Evolutionary conservation across 352 stramenopile species (phyloP).

Genomic region (Phytopythium chamaehyphon): DNA sequence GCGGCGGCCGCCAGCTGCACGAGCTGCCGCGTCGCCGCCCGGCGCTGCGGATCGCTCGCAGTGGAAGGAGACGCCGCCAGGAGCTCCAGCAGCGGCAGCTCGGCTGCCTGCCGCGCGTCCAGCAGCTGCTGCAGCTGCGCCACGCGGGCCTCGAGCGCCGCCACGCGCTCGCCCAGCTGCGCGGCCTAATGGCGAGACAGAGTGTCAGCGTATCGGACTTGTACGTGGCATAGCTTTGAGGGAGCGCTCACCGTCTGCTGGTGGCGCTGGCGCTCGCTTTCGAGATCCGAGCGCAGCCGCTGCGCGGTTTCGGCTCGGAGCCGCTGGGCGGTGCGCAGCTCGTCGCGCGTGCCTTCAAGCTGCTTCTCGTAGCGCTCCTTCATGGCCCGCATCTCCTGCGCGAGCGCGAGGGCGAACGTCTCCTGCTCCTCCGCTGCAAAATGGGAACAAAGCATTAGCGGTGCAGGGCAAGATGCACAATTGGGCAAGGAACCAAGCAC

Average conservation of each 20-base stretch:
- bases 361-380: slow-evolving; percentile 64
- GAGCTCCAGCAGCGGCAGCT: slow-evolving; percentile 38
- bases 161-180: slow-evolving; percentile 40
- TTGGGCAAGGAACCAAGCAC: too few relatives aligned
- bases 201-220: not conserved
- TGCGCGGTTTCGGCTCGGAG: slow-evolving; percentile 40
- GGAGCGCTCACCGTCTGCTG: slow-evolving; percentile 27
- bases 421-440: slow-evolving; percentile 59
- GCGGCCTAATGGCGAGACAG: slow-evolving; percentile 15
- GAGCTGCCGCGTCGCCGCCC: slow-evolving; percentile 20
- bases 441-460: too few relatives aligned
- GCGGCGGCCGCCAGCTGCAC: slow-evolving; percentile 14
- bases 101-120: slow-evolving; percentile 16
- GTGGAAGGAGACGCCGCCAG: too few relatives aligned
- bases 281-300: slow-evolving; percentile 41
- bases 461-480: too few relatives aligned
- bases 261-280: slow-evolving; percentile 40
- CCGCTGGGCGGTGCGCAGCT: slow-evolving; percentile 41
- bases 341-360: slow-evolving; percentile 55
- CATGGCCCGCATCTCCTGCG: slow-evolving; percentile 65
- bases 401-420: slow-evolving; percentile 64
- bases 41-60: slow-evolving; percentile 15
- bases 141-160: slow-evolving; percentile 34
- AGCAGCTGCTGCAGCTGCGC: slow-evolving; percentile 21
- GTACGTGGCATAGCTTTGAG: not conserved